phyloP scores from a whole-genome alignment of 2,329 filamentous ascomycete species.

The Amauroascus verrucosus region DNA sequence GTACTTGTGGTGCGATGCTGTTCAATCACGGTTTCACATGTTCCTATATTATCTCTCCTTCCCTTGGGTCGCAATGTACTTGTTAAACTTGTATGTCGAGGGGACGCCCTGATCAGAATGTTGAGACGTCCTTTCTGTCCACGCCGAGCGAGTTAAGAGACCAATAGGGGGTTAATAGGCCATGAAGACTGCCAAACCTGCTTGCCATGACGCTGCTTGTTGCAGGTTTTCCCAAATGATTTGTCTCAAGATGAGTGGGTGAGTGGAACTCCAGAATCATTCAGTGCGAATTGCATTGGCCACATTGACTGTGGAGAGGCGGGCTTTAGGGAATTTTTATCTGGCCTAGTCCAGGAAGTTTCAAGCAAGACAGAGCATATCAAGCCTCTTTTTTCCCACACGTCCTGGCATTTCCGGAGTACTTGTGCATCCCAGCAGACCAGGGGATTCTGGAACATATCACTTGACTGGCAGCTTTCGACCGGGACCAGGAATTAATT shows the following conservation, averaged over 20 bases:
- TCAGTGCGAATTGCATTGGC: constrained; percentile 1
- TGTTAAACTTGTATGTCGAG: background rate
- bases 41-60: background rate
- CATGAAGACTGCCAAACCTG: too few species aligned
- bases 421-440: background rate
- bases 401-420: constrained; percentile 2
- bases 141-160: too few species aligned
- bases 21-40: constrained; percentile 5
- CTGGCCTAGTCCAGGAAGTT: constrained; percentile 6
- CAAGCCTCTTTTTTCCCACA: background rate
- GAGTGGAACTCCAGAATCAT: constrained; percentile 1
- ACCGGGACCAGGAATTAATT: constrained; percentile 9
- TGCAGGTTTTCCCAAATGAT: constrained; percentile 5
- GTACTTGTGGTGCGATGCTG: constrained; percentile 6
- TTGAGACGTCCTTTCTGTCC: too few species aligned
- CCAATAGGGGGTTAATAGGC: too few species aligned
- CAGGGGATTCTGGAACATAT: constrained; percentile 2
- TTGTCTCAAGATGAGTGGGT: constrained; percentile 11
- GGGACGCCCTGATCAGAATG: background rate
- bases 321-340: background rate
- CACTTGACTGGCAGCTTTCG: constrained; percentile 4
- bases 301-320: constrained; percentile 8
- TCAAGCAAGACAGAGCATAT: background rate
- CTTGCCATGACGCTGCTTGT: background rate
- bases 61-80: constrained; percentile 3